Evolutionary conservation across 345 rosid genomes (phyloP).

Genomic region (Nasturtium officinale): DNA sequence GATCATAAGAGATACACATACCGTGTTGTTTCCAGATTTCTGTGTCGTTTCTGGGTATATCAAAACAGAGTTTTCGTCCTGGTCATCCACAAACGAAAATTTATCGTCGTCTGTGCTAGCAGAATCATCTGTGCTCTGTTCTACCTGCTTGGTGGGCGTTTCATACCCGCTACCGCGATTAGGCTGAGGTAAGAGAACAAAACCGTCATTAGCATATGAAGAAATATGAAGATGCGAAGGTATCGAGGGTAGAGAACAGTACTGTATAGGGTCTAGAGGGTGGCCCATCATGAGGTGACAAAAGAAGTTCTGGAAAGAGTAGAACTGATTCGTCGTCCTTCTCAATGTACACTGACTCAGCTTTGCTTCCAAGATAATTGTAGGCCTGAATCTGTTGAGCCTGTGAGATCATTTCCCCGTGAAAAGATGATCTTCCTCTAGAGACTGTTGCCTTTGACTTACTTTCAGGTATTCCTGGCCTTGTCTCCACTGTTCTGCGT

Average conservation of each 20-base stretch:
- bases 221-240: constrained; percentile 17
- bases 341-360: constrained; percentile 31
- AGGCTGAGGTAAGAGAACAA: constrained; percentile 37
- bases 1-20: constrained; percentile 20
- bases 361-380: constrained; percentile 29
- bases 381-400: constrained; percentile 26
- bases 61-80: constrained; percentile 28
- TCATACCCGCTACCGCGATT: constrained; percentile 21
- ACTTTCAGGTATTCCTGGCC: constrained; percentile 10
- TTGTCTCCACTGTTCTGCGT: not conserved
- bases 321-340: constrained; percentile 37
- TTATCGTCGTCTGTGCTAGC: constrained; percentile 39
- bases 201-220: constrained; percentile 14
- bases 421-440: constrained; percentile 28
- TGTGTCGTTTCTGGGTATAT: constrained; percentile 29
- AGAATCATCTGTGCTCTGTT: constrained; percentile 23
- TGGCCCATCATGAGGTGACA: constrained; percentile 42
- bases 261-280: constrained; percentile 38
- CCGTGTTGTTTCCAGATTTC: constrained; percentile 4
- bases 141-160: constrained; percentile 27
- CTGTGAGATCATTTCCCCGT: constrained; percentile 25
- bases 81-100: constrained; percentile 43
- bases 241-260: constrained; percentile 18
- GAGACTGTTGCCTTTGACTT: constrained; percentile 5
- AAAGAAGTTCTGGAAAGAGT: constrained; percentile 34